Evolutionary conservation across 768 basidiomycete genomes (phyloP).

Genomic region (Jaapia argillacea): DNA sequence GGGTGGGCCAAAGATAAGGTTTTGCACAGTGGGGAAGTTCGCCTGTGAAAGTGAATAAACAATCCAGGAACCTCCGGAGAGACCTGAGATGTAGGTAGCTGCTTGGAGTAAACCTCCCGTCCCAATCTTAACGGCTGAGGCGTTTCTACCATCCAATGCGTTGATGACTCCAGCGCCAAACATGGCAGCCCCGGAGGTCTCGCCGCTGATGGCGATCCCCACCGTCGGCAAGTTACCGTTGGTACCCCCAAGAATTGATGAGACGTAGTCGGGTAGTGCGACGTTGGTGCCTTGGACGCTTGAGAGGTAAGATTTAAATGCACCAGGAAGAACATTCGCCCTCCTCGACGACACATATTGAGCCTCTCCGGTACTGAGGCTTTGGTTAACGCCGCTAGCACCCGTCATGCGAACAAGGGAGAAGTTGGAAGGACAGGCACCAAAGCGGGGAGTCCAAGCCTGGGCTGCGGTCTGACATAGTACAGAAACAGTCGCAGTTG

Average conservation of each 20-base stretch:
- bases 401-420: neutral
- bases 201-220: slow-evolving; percentile 28
- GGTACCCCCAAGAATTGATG: slow-evolving; percentile 16
- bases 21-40: slow-evolving; percentile 16
- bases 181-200: slow-evolving; percentile 29
- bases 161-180: slow-evolving; percentile 23
- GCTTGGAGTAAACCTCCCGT: slow-evolving; percentile 26
- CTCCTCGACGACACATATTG: slow-evolving; percentile 26
- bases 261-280: slow-evolving; percentile 24
- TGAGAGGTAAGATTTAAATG: slow-evolving; percentile 30
- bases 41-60: slow-evolving; percentile 18
- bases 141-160: slow-evolving; percentile 22
- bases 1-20: slow-evolving; percentile 12
- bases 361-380: slow-evolving; percentile 24
- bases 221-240: slow-evolving; percentile 17
- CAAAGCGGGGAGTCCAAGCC: neutral
- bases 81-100: slow-evolving; percentile 26
- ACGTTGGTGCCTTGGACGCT: slow-evolving; percentile 17
- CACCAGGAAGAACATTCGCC: slow-evolving; percentile 23
- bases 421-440: neutral
- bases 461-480: neutral
- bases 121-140: slow-evolving; percentile 17
- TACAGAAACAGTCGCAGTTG: no score
- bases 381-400: slow-evolving; percentile 11
- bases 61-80: slow-evolving; percentile 18